Base-by-base conservation (phyloP, 495 filamentous ascomycete genomes). In the Saxispiralis lemnorum region DNA sequence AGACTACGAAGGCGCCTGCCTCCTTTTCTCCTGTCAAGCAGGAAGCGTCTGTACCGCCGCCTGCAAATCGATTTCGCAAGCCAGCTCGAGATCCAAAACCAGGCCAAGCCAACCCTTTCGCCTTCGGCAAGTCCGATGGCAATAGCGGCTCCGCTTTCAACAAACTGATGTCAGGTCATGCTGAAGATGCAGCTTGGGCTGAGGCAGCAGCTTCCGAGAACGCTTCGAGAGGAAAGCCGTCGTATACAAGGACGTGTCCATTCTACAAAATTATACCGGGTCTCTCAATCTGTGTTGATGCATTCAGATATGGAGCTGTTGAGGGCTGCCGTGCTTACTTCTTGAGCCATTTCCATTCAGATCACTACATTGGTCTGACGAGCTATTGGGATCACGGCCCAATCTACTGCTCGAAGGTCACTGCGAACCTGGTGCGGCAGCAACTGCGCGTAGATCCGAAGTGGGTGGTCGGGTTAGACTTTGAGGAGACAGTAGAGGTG, bases 231-330 rank as follows among this genome's bases (percentile, higher is more conserved):
- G 89, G 89, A n/a, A 93, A 87, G 59, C 82, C 82, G 34, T 78
- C 88, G 0, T 87, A 85, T 58, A 69, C 85, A 53, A 70, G 92
- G 40, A 93, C 81, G 0, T 99, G 89, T 57, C 89, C 89, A 0
- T 99, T 97, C 56, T 99, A 96, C 64, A 99, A 99, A 59, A 93
- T 96, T 46, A 72, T 99, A 60, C 83, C 85, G 2, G 83, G 83
- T 0, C 80, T 95, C 47, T 81, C 71, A 41, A 92, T 96, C 47
- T 87, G 83, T 43, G 89, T 97, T 3, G 89, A 99, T 58, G 89
- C 92, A 0, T 96, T 99, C 59, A 75, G 86, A 6, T 99, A 96
- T 54, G 92, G 89, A 3, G 81, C 84, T 3, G 81, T 99, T 0
- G 73, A 92, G 57, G 86, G 83, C 0, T 92, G 84, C 57, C 78